A percentile compares a stretch with the other conserved stretches of the same genome.
Evolutionary conservation across 306 rosid genomes (phyloP).

Genomic region (Styphnolobium japonicum): DNA sequence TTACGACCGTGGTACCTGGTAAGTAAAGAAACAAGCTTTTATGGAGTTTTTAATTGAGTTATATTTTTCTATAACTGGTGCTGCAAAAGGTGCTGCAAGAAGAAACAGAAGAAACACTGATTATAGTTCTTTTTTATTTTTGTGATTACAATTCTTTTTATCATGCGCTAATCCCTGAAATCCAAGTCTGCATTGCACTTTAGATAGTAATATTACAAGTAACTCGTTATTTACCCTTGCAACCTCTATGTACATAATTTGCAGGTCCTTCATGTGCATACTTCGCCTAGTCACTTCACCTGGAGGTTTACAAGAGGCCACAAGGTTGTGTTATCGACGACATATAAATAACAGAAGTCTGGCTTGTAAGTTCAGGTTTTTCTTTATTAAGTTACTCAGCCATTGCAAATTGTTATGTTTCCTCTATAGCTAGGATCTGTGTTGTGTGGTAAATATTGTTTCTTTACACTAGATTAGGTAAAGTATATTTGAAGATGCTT

Average conservation of each 20-base stretch:
- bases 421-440: background rate
- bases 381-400: background rate
- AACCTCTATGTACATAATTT: background rate
- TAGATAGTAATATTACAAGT: too few species aligned
- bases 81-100: too few species aligned
- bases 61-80: background rate
- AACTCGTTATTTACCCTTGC: too few species aligned
- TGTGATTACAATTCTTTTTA: too few species aligned
- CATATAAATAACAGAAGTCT: background rate
- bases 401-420: background rate
- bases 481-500: background rate
- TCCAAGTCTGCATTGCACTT: too few species aligned
- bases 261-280: background rate
- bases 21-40: background rate
- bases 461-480: background rate
- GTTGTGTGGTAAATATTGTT: background rate
- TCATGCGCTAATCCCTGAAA: too few species aligned
- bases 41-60: too few species aligned
- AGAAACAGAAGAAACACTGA: too few species aligned
- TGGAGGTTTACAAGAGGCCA: background rate
- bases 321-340: background rate
- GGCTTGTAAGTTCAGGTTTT: background rate
- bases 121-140: too few species aligned
- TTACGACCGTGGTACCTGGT: background rate
- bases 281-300: background rate